Percentiles rank a stretch among this genome's conserved stretches.
phyloP scores from a whole-genome alignment of 2,329 filamentous ascomycete species.

The Chalara sp. region DNA sequence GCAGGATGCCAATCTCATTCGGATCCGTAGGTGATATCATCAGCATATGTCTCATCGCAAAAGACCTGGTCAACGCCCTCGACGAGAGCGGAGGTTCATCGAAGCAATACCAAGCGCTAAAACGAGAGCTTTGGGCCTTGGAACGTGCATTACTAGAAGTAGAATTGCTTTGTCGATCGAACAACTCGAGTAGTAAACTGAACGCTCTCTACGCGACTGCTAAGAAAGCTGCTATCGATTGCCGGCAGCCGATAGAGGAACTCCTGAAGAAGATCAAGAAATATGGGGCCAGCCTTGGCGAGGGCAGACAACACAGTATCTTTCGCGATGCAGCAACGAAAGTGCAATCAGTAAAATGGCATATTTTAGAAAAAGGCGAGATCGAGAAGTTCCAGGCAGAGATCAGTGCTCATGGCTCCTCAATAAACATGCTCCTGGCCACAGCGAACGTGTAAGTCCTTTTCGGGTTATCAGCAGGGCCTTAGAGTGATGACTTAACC shows the following conservation, averaged over 20 bases:
- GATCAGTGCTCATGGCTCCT: slow-evolving; percentile 9
- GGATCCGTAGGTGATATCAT: slow-evolving; percentile 27
- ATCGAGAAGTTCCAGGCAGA: slow-evolving; percentile 11
- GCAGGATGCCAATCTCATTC: slow-evolving; percentile 22
- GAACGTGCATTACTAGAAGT: slow-evolving; percentile 12
- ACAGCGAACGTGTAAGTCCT: slow-evolving; percentile 8
- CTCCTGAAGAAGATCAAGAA: slow-evolving; percentile 9
- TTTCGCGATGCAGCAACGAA: slow-evolving; percentile 9
- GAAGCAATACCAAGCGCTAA: slow-evolving; percentile 23
- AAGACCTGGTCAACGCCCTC: slow-evolving; percentile 24
- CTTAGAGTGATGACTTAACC: neutral
- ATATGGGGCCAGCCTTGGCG: slow-evolving; percentile 5
- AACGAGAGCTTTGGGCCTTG: slow-evolving; percentile 20
- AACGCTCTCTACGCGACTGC: slow-evolving; percentile 9
- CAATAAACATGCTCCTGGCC: slow-evolving; percentile 14
- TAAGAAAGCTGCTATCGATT: slow-evolving; percentile 6
- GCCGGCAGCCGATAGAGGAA: neutral
- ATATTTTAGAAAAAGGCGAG: slow-evolving; percentile 10
- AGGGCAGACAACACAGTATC: slow-evolving; percentile 13
- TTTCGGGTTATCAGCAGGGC: neutral
- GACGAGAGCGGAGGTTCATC: slow-evolving; percentile 23
- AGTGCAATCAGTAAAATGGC: slow-evolving; percentile 13
- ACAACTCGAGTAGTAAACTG: slow-evolving; percentile 2
- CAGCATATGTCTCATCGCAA: slow-evolving; percentile 21
- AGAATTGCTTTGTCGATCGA: slow-evolving; percentile 3